Evolutionary conservation across 164 flowering plant genomes (phyloP).

Genomic region (Brasenia schreberi): DNA sequence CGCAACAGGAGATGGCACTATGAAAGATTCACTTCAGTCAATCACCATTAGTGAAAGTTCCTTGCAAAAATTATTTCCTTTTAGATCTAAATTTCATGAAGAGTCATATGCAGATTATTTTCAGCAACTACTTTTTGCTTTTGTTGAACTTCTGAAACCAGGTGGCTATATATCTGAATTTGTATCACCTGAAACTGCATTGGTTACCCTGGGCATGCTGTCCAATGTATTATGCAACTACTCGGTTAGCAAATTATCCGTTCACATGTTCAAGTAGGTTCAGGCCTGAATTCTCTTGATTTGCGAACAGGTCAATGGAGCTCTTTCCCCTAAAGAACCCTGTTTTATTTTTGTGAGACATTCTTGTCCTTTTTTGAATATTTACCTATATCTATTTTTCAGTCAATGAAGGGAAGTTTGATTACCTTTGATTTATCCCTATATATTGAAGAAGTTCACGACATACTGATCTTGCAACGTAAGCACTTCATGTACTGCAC

Average conservation of each 20-base stretch:
- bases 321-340: not conserved
- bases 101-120: slow-evolving; percentile 31
- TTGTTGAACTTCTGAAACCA: slow-evolving; percentile 44
- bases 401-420: slow-evolving; percentile 43
- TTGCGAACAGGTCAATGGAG: slow-evolving; percentile 51
- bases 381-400: slow-evolving; percentile 12
- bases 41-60: not conserved
- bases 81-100: not conserved
- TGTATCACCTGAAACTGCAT: slow-evolving; percentile 37
- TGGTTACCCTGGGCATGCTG: slow-evolving; percentile 75
- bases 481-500: slow-evolving; percentile 12
- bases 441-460: slow-evolving; percentile 70
- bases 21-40: not conserved
- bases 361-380: slow-evolving; percentile 2
- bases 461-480: slow-evolving; percentile 51
- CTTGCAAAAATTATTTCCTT: not conserved
- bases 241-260: slow-evolving; percentile 31
- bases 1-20: not conserved
- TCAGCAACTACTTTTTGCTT: slow-evolving; percentile 26
- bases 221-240: slow-evolving; percentile 46
- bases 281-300: slow-evolving; percentile 70
- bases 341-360: not conserved
- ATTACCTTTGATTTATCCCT: slow-evolving; percentile 42
- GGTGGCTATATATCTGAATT: slow-evolving; percentile 11
- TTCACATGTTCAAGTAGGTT: slow-evolving; percentile 35